Base-by-base conservation (phyloP, 139 green algal species). In the Micractinium conductrix region DNA sequence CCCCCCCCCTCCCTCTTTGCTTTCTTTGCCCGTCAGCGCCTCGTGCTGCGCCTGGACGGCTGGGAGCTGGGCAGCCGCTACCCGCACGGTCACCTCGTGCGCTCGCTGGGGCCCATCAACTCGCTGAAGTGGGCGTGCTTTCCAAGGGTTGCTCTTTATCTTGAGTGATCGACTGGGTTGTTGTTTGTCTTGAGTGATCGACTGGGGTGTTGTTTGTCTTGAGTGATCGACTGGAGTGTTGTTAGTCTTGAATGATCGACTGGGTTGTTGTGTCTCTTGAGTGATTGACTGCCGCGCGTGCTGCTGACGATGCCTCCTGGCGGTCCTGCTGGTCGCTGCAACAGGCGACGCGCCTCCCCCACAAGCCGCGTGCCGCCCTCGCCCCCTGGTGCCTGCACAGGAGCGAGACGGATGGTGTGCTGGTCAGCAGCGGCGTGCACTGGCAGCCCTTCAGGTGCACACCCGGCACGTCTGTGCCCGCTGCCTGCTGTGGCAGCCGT, bases 71-170 rank as follows among this genome's bases (percentile, higher is more conserved):
- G 95, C 88, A 91, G 78, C 72, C 74, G 86, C 55, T 95, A 94
- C 87, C 95, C 95, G 0, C 58, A 79, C 4, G 92, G 92, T 1
- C 95, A 96, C 88, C 95, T 96, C 71, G 89, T 96, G 63, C 89
- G 93, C 45, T 93, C 90, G 37, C 91, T 98, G 73, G 95, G 95
- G 1, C 78, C 76, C 28, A 95, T 97, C 89, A 93, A 96, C 84
- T 94, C 96, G 87, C 94, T 98, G 89, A 95, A 91, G 90, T 93
- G 91, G 8, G 79, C 55, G 91, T 94, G 30, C 80, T 58, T 58
- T 58, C 48, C 48, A 58, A 58, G 48, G 48, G 48, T 16, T 58
- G 48, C 48, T 58, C 48, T 16, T 62, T 4, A 62, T 62, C 19
- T 4, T 62, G 53, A 21, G 2, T 22, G 24, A 22, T 21, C 26